phyloP scores from a whole-genome alignment of 257 asterid genomes.

The Primulina huaijiensis region DNA sequence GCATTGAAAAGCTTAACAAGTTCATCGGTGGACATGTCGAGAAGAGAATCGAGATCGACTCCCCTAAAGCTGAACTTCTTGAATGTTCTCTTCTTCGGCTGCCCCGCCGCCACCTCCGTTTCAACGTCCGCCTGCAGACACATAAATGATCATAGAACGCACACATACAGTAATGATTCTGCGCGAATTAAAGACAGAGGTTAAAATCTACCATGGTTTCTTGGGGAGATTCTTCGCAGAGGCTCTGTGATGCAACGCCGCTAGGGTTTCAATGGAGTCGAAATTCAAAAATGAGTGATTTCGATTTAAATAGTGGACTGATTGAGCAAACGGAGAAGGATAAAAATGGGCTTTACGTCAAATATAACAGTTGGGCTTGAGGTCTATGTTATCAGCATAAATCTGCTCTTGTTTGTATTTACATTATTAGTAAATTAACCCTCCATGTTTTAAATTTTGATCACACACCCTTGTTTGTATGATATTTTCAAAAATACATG shows the following conservation, averaged over 20 bases:
- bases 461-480: no score
- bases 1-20: conserved; percentile 25
- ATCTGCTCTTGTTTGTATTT: background rate
- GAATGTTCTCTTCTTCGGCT: conserved; percentile 48
- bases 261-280: background rate
- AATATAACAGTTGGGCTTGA: background rate
- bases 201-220: conserved; percentile 20
- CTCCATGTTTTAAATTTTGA: no score
- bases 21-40: conserved; percentile 34
- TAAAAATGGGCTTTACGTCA: background rate
- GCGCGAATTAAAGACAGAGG: background rate
- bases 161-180: background rate
- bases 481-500: no score
- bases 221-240: background rate
- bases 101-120: conserved; percentile 34
- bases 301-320: background rate
- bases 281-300: background rate
- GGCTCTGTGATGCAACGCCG: background rate
- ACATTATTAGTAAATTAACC: no score
- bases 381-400: background rate
- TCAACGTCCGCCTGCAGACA: conserved; percentile 45
- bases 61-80: conserved; percentile 58
- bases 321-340: background rate
- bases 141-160: background rate
- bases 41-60: conserved; percentile 43